Base-by-base conservation (phyloP, 352 stramenopile genomes). In the Blastocystis sp. region DNA sequence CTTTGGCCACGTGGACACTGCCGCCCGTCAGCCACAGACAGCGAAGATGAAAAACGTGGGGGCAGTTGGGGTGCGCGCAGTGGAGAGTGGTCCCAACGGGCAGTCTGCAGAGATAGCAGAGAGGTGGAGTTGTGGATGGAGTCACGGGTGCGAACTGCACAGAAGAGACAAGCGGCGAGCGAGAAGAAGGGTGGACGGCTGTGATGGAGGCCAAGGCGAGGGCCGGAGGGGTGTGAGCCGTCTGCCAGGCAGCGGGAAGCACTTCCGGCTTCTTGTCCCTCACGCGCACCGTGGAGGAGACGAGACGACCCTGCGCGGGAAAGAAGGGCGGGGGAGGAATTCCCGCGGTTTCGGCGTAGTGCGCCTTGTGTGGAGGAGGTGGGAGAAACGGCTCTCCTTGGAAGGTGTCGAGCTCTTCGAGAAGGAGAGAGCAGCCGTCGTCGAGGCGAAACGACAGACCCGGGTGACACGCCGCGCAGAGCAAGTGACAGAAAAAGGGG, bases 61-160 rank as follows among this genome's bases (percentile, higher is more conserved):
- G 28, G 14, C 61, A 66, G 4, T 34, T 34, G 28, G 4, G 0
- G 4, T 14, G 61, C 28, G n/a, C 40, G 40, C 61, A 66, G 11
- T 14, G 61, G 40, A n/a, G 61, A 66, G 61, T 66, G 40, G 28
- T 66, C 4, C 61, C 61, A 10, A 66, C 61, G 10, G 61, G 61
- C n/a, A 66, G 61, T 34, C 40, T 66, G 61, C 61, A 66, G 4
- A 66, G 28, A 66, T 34, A 66, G 61, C 61, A 66, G n/a, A 66
- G 40, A 17, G n/a, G 3, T 7, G n/a, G n/a, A 10, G 14, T 10
- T 40, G 11, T 14, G 11, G 61, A 34, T 40, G 7, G n/a, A 40
- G 40, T 7, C 28, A 40, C 7, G 40, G 10, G n/a, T 19, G 59
- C 0, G 17, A n/a, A n/a, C 17, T n/a, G n/a, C 59, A 19, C 17